Conservation (phyloP, 768 basidiomycete genomes). For the Tricholoma sp. region DNA sequence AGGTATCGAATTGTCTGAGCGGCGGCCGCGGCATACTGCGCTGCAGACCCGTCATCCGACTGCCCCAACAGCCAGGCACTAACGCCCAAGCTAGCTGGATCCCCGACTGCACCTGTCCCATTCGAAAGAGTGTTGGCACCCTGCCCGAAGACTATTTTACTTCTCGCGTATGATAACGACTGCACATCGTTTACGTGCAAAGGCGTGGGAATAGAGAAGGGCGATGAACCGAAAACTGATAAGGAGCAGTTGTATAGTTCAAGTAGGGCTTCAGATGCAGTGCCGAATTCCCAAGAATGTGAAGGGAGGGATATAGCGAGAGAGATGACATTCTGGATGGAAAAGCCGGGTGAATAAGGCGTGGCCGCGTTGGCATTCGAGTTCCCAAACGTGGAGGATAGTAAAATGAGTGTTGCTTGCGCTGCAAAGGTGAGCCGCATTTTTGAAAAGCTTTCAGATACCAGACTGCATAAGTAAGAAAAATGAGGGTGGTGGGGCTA, state of each 20-base stretch:
- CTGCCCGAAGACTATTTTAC: slow-evolving; percentile 16
- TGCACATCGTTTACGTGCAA: slow-evolving; percentile 10
- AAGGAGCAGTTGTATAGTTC: slow-evolving; percentile 21
- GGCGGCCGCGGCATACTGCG: slow-evolving; percentile 33
- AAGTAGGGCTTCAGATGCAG: slow-evolving; percentile 22
- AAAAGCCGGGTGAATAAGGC: slow-evolving; percentile 23
- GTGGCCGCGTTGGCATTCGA: neutral
- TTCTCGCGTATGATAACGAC: slow-evolving; percentile 13
- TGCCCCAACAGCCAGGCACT: slow-evolving; percentile 39
- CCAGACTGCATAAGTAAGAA: too few species aligned
- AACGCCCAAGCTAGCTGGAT: slow-evolving; percentile 50
- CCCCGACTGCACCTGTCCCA: slow-evolving; percentile 42
- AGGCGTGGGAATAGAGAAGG: slow-evolving; percentile 20
- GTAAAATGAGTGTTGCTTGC: neutral
- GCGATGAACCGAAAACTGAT: slow-evolving; percentile 21
- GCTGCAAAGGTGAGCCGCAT: neutral
- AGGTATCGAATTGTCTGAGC: slow-evolving; percentile 38
- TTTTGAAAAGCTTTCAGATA: neutral
- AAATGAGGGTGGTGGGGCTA: too few species aligned
- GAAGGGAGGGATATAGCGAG: slow-evolving; percentile 19
- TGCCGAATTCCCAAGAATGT: slow-evolving; percentile 29
- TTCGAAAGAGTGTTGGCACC: slow-evolving; percentile 9
- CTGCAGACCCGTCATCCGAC: slow-evolving; percentile 13
- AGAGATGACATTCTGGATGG: slow-evolving; percentile 17
- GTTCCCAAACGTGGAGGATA: neutral